These are phyloP conservation scores for Scheffersomyces coipomensis DNA, from an alignment of 805 yeast genomes.

Conservation along the genomic window DNA sequence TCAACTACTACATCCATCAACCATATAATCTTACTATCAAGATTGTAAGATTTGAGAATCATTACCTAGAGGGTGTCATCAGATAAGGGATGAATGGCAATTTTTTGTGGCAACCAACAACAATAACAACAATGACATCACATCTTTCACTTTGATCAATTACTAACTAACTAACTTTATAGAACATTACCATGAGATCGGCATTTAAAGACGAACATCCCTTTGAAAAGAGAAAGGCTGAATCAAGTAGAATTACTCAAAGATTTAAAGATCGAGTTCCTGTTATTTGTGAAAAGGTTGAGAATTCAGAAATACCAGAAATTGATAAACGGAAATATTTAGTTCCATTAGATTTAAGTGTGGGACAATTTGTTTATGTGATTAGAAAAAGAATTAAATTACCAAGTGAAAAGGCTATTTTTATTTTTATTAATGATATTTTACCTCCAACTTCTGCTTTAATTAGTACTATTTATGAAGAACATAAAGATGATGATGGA, in stretches of 20 bases:
- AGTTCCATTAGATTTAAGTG: conserved; percentile 94
- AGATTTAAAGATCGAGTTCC: conserved; percentile 93
- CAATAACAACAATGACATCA: too few species aligned
- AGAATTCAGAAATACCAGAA: conserved; percentile 92
- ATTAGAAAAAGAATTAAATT: conserved; percentile 93
- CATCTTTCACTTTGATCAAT: too few species aligned
- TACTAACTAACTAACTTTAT: too few species aligned
- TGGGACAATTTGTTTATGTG: conserved; percentile 97
- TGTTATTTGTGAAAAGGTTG: conserved; percentile 95
- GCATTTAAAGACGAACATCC: conserved; percentile 95
- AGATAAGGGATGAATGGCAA: too few species aligned
- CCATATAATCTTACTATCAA: too few species aligned
- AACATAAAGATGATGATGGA: conserved; percentile 97
- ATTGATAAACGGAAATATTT: conserved; percentile 96
- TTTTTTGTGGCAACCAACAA: too few species aligned
- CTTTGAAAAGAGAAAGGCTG: conserved; percentile 92
- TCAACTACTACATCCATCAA: too few species aligned
- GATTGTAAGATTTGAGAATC: too few species aligned
- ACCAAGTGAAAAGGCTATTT: conserved; percentile 97
- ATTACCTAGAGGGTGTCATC: too few species aligned
- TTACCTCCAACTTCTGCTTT: conserved; percentile 97
- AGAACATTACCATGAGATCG: conserved; percentile 75
- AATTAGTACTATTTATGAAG: conserved; percentile 92
- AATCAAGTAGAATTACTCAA: conserved; percentile 84
- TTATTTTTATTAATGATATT: conserved; percentile 94